Evolutionary conservation across 2,329 filamentous ascomycete species (phyloP), one percentile per base, ranked within the genome.

Genomic region (Penicillium sp.): DNA sequence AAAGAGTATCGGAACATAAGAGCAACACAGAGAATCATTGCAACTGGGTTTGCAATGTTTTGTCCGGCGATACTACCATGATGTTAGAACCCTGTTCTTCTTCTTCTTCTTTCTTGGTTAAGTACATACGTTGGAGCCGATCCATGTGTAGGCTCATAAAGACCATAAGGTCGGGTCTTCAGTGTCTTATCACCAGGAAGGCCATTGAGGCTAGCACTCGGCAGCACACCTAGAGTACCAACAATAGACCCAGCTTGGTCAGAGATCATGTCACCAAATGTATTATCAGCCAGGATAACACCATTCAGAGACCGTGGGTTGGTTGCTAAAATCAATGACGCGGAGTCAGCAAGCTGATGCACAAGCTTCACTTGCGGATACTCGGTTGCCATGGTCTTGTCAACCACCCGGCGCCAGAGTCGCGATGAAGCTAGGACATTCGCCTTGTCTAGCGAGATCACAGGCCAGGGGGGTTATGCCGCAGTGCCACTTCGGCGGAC

Each of bases 1-100:
- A 96, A 82, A 7, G 90, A 95, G 79, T 96, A 97, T 65, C 89
- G 87, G 67, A 96, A 84, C 88, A 97, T 91, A 88, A 97, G 92
- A 66, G 90, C 90, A 10, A 95, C 83, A 3, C 90, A 95, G 19
- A 97, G 84, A 59, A 97, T 89, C 60, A 90, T 93, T 40, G 91
- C 91, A 55, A 96, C 81, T 4, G 92, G 92, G 77, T 93, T 95
- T 65, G 94, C 90, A 61, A 95, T 86, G 59, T 89, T 89, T 75
- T 92, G 82, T 55, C 91, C 91, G 0, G 89, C 90, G 66, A 97
- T 96, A 65, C 96, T 91, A 42, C n/a, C 29, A 10, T 5, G n/a
- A 5, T 16, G 23, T 63, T 14, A 63, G 57, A 19, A 29, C 2
- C 3, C 23, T 5, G 23, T 11, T 14, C 8, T n/a, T 8, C 11